Evolutionary conservation across 75 land plant species (phyloP).

Genomic region (Cupressus sempervirens): DNA sequence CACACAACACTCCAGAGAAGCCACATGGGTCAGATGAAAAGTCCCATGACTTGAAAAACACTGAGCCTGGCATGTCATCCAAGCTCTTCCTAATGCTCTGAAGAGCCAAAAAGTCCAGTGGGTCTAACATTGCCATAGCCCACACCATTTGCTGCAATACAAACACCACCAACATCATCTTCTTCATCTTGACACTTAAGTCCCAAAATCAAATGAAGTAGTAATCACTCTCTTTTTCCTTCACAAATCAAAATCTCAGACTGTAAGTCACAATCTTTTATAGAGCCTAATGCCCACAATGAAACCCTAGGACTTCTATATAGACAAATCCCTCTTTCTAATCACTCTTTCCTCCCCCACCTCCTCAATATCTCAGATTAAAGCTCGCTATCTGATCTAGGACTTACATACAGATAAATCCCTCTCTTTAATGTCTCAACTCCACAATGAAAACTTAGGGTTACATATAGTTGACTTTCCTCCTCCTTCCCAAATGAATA

Average conservation of each 20-base stretch:
- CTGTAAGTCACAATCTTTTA: neutral
- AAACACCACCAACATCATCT: neutral
- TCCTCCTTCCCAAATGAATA: neutral
- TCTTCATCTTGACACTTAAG: neutral
- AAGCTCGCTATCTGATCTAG: too few species aligned
- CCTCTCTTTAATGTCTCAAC: too few species aligned
- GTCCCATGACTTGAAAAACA: constrained; percentile 58
- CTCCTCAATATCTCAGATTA: too few species aligned
- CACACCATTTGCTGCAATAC: neutral
- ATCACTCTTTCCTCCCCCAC: too few species aligned
- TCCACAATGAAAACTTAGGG: too few species aligned
- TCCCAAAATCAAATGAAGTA: neutral
- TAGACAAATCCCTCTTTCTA: neutral
- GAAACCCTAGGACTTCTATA: neutral
- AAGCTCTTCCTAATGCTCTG: constrained; percentile 45
- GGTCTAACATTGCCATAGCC: constrained; percentile 28
- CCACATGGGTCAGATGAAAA: constrained; percentile 63
- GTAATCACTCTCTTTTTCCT: neutral
- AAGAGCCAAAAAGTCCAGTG: constrained; percentile 54
- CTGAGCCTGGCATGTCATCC: constrained; percentile 53
- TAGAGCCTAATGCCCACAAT: neutral
- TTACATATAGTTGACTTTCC: too few species aligned
- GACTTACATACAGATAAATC: too few species aligned
- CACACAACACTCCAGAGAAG: constrained; percentile 59
- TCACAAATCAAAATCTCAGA: neutral